Percentiles rank a stretch among this genome's conserved stretches.
phyloP scores from a whole-genome alignment of 768 basidiomycete species.

The Astraeus odoratus region DNA sequence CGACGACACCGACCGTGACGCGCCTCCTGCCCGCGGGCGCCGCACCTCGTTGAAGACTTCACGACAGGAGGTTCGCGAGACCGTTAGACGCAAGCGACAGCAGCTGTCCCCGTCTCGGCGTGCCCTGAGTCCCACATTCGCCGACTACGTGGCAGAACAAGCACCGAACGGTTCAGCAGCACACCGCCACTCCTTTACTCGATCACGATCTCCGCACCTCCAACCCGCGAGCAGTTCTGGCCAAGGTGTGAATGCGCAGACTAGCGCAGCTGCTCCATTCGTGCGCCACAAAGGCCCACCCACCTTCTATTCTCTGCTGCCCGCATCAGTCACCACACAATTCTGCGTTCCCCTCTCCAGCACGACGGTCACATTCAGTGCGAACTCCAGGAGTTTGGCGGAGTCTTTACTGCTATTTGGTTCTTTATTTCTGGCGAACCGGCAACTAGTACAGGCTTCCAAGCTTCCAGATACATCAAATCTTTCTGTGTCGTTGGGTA shows the following conservation, averaged over 20 bases:
- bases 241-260: slow-evolving; percentile 32
- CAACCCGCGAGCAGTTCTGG: slow-evolving; percentile 25
- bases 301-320: slow-evolving; percentile 35
- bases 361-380: slow-evolving; percentile 39
- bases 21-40: slow-evolving; percentile 38
- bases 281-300: slow-evolving; percentile 32
- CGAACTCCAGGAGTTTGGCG: slow-evolving; percentile 54
- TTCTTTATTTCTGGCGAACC: slow-evolving; percentile 51
- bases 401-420: slow-evolving; percentile 62
- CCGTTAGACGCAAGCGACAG: slow-evolving; percentile 22
- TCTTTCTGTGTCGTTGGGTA: slow-evolving; percentile 49
- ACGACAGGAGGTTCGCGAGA: slow-evolving; percentile 19
- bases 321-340: slow-evolving; percentile 39
- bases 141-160: slow-evolving; percentile 27
- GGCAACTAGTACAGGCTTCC: slow-evolving; percentile 25
- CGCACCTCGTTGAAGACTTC: slow-evolving; percentile 27
- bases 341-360: slow-evolving; percentile 38
- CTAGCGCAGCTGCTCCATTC: slow-evolving; percentile 35
- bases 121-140: slow-evolving; percentile 18
- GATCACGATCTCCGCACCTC: slow-evolving; percentile 64
- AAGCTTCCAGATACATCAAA: slow-evolving; percentile 18
- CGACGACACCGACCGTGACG: slow-evolving; percentile 52
- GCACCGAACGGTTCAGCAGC: slow-evolving; percentile 28
- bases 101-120: slow-evolving; percentile 18
- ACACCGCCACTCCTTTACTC: slow-evolving; percentile 49